Conservation (phyloP, 1,284 basidiomycete species). For the Apiotrichum akiyoshidainum region DNA sequence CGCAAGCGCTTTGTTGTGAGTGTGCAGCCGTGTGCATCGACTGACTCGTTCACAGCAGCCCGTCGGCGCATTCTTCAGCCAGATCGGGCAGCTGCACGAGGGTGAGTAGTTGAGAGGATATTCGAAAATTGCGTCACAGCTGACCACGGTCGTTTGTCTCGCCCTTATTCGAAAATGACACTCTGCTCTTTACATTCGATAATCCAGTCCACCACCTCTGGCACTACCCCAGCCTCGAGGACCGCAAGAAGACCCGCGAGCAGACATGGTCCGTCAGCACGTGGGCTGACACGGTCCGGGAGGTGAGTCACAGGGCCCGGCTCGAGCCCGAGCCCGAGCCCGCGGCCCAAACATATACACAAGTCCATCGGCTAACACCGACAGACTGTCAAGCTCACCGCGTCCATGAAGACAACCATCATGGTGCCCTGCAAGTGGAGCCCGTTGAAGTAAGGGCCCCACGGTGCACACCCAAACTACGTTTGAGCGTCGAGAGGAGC, state of each 20-base stretch:
- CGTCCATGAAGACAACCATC: constrained; percentile 46
- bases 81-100: constrained; percentile 81
- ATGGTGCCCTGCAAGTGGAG: constrained; percentile 47
- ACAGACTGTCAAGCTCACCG: constrained; percentile 47
- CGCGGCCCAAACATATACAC: too few relatives aligned
- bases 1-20: constrained; percentile 68
- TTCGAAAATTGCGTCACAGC: neutral
- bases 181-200: too few relatives aligned
- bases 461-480: too few relatives aligned
- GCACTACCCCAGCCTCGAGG: constrained; percentile 84
- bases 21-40: constrained; percentile 8
- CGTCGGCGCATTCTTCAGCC: constrained; percentile 90
- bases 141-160: neutral
- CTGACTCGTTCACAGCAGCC: constrained; percentile 56
- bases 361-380: neutral
- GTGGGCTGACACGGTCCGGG: constrained; percentile 89
- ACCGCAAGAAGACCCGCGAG: constrained; percentile 75
- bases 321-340: neutral
- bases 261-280: constrained; percentile 87
- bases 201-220: constrained; percentile 76
- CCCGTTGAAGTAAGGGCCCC: constrained; percentile 29
- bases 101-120: neutral
- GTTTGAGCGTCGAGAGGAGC: too few relatives aligned
- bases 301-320: constrained; percentile 61
- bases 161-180: neutral